phyloP scores from a whole-genome alignment of 495 filamentous ascomycete species.

The Thermochaetoides thermophila region DNA sequence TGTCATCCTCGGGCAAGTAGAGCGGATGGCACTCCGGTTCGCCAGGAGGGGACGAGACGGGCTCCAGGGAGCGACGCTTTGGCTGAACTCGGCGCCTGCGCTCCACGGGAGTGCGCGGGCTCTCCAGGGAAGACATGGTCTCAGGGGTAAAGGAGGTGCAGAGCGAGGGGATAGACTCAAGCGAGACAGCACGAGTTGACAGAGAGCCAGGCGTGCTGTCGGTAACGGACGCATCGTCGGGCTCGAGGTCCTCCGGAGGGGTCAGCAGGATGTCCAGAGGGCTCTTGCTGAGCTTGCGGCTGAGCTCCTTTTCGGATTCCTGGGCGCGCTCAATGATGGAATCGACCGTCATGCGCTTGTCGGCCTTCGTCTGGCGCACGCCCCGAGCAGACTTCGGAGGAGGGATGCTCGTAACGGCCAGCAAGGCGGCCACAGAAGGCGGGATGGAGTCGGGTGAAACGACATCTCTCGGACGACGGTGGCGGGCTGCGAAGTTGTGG shows the following conservation, averaged over 20 bases:
- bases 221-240: slow-evolving; percentile 30
- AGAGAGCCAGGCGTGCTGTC: slow-evolving; percentile 29
- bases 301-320: slow-evolving; percentile 36
- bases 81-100: slow-evolving; percentile 21
- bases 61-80: slow-evolving; percentile 28
- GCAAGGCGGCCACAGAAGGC: slow-evolving; percentile 42
- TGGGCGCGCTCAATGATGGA: slow-evolving; percentile 33
- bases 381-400: slow-evolving; percentile 22
- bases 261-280: slow-evolving; percentile 39
- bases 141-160: slow-evolving; percentile 27
- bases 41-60: slow-evolving; percentile 28
- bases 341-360: slow-evolving; percentile 34
- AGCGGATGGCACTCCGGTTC: slow-evolving; percentile 31
- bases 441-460: slow-evolving; percentile 38
- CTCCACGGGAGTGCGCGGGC: slow-evolving; percentile 22
- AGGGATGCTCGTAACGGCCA: slow-evolving; percentile 46
- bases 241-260: slow-evolving; percentile 38
- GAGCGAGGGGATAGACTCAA: slow-evolving; percentile 35
- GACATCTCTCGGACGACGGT: slow-evolving; percentile 18
- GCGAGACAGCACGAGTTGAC: slow-evolving; percentile 29
- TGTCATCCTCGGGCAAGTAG: slow-evolving; percentile 17
- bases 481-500: slow-evolving; percentile 4
- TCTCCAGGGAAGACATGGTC: slow-evolving; percentile 24
- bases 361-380: slow-evolving; percentile 10
- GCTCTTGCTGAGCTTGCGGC: slow-evolving; percentile 28